phyloP scores from a whole-genome alignment of 2,329 filamentous ascomycete species.

The Xenoacremonium recifei region DNA sequence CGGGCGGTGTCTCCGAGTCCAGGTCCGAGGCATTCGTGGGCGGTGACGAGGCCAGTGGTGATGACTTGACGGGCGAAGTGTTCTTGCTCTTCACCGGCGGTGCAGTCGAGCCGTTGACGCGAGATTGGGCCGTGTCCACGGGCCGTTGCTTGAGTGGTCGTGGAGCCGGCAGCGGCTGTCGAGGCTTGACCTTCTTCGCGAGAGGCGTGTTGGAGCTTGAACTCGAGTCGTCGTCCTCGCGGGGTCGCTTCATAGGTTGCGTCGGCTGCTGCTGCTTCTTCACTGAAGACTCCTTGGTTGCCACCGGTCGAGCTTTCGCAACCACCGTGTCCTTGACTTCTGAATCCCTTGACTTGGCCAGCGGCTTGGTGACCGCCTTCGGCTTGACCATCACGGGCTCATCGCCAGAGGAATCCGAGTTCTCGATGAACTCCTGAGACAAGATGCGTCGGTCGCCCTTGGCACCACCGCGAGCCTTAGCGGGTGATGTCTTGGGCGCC shows the following conservation, averaged over 20 bases:
- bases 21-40: constrained; percentile 65
- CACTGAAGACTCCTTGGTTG: not conserved
- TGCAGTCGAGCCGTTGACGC: constrained; percentile 31
- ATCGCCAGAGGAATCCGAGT: constrained; percentile 56
- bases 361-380: constrained; percentile 27
- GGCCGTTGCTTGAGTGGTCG: constrained; percentile 44
- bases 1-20: constrained; percentile 39
- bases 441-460: constrained; percentile 47
- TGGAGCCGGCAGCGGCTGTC: constrained; percentile 34
- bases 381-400: constrained; percentile 37
- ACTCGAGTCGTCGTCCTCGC: constrained; percentile 54
- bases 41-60: constrained; percentile 63
- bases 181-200: constrained; percentile 56
- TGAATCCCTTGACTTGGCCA: constrained; percentile 29
- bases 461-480: constrained; percentile 38
- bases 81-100: constrained; percentile 47
- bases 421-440: constrained; percentile 56
- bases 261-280: constrained; percentile 30
- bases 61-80: constrained; percentile 62
- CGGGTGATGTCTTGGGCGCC: constrained; percentile 34
- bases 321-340: not conserved
- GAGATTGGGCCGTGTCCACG: constrained; percentile 49
- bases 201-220: constrained; percentile 57
- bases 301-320: not conserved
- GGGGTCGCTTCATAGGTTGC: constrained; percentile 46